Evolutionary conservation across 352 stramenopile species (phyloP), one percentile per base, ranked within the genome.

Genomic region (Albugo candida): DNA sequence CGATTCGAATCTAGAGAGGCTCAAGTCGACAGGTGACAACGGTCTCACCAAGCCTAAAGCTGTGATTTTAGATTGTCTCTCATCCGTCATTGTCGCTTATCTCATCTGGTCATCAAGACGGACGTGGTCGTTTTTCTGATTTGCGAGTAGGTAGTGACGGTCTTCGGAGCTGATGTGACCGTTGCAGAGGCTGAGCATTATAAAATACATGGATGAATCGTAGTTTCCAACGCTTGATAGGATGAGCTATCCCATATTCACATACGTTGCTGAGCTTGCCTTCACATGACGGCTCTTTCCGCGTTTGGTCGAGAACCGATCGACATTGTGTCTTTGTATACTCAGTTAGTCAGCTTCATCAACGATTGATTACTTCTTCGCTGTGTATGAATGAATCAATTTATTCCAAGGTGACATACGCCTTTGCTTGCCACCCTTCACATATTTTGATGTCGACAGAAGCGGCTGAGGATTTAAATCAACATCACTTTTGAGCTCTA

Each of bases 261-360:
- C 88, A 52, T 75, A 92, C 41, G 51, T 76, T 11, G 72, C 67
- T 11, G 78, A 74, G 10, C 61, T 85, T 16, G 83, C 86, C 38
- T 53, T 92, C 48, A 63, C 78, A 91, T 49, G 78, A 91, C 53
- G 75, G 78, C 17, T 91, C 78, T 10, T 63, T 91, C 43, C 72
- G 78, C 21, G 67, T 91, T 37, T 91, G 78, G 78, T 83, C 72
- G 0, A 65, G 86, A 11, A 61, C 63, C 8, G 78, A 91, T 48
- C 71, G 78, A 5, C 74, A 83, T 59, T 91, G 78, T 58, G 67
- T 91, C 34, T 87, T 86, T 57, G 78, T 88, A 49, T 71, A 87
- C 67, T 64, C 72, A 58, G 75, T 88, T 53, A 10, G 14, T n/a
- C 18, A 0, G 24, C 13, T 35, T 11, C 20, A 0, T 41, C 35